Evolutionary conservation across 1,139 yeast genomes (phyloP).

Genomic region (Protomyces inouyei): DNA sequence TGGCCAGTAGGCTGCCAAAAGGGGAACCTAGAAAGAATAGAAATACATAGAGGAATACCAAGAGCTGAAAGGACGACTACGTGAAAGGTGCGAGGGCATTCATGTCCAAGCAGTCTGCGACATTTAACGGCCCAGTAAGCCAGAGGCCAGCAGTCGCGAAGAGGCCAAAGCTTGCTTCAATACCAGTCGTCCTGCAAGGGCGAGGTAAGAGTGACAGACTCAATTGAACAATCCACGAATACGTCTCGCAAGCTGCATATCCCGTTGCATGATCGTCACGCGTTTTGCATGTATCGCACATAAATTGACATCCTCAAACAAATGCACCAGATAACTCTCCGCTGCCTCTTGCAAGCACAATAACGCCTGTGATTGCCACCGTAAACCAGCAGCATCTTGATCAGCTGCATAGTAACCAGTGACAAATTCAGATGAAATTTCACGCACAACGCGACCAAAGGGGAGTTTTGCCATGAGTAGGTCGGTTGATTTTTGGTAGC

Average conservation of each 20-base stretch:
- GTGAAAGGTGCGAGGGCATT: too few relatives aligned
- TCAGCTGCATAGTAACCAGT: slow-evolving; percentile 47
- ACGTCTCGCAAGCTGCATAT: slow-evolving; percentile 83
- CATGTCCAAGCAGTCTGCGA: too few relatives aligned
- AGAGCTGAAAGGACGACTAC: too few relatives aligned
- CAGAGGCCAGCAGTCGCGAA: too few relatives aligned
- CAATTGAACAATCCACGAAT: slow-evolving; percentile 55
- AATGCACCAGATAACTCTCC: slow-evolving; percentile 68
- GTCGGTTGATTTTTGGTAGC: slow-evolving; percentile 73
- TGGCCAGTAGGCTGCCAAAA: too few relatives aligned
- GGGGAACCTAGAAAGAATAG: too few relatives aligned
- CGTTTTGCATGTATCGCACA: slow-evolving; percentile 91
- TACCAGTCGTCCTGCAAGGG: too few relatives aligned
- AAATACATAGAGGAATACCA: too few relatives aligned
- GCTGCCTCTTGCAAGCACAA: slow-evolving; percentile 85
- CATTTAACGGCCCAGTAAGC: too few relatives aligned
- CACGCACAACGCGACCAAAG: slow-evolving; percentile 78
- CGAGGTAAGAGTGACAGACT: background rate
- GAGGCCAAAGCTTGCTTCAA: too few relatives aligned
- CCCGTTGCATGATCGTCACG: slow-evolving; percentile 91
- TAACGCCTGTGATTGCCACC: slow-evolving; percentile 89
- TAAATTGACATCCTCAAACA: slow-evolving; percentile 83
- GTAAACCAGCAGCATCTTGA: slow-evolving; percentile 46
- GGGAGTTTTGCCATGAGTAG: slow-evolving; percentile 76
- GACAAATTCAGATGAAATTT: slow-evolving; percentile 71